Evolutionary conservation across 2,329 filamentous ascomycete genomes (phyloP), one percentile per base, ranked within the genome.

Genomic region (Colletotrichum sp.): DNA sequence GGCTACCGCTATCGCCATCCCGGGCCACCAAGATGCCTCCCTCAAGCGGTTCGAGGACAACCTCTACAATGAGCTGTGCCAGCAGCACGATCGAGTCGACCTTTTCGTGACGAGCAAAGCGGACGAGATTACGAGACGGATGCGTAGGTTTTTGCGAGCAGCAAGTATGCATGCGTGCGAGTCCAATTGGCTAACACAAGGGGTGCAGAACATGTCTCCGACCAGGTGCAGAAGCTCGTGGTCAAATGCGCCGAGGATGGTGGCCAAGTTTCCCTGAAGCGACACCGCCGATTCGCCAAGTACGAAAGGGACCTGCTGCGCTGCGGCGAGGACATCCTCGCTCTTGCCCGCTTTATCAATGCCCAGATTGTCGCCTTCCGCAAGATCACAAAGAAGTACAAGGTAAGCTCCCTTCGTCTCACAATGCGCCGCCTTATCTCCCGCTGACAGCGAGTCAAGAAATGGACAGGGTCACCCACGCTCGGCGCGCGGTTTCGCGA

Each of bases 371-470:
- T 93, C 6, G 95, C 94, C 6, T 96, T 98, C 80, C 91, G 92
- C 71, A 98, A 98, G 85, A 93, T 98, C 48, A 86, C 96, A 38
- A 97, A 96, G 83, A 98, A 98, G 82, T 96, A 97, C 85, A 90
- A 89, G 87, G 91, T 91, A 85, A n/a, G 85, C 72, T 67, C n/a
- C 15, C 58, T 13, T 30, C 21, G 26, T 55, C 68, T 43, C 32
- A 48, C 18, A 21, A 34, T 21, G 36, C 55, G 32, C 43, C 43
- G 43, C 24, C 64, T 63, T 57, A 75, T 78, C 66, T 34, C 67
- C 76, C 71, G 21, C 18, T 38, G 67, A 70, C 67, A n/a, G 24
- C 26, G 67, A 43, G 13, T 61, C 58, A 87, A 93, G 89, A 96
- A 96, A 89, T 97, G 95, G 95, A 96, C 95, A 5, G 92, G 92